Conservation (phyloP, 1,284 basidiomycete genomes). For the Ganoderma sp. region DNA sequence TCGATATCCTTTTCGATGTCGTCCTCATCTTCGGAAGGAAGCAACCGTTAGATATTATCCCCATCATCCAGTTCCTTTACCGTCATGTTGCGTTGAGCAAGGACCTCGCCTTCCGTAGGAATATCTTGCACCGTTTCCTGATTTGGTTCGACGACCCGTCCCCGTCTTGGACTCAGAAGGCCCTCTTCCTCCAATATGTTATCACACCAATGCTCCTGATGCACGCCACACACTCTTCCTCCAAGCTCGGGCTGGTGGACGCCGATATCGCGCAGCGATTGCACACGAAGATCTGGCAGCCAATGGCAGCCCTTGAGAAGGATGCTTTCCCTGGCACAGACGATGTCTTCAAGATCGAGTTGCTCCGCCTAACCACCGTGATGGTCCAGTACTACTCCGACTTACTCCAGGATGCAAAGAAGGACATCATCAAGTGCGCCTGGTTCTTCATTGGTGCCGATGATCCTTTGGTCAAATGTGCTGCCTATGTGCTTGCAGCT, state of each 20-base stretch:
- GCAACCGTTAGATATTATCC: constrained; percentile 83
- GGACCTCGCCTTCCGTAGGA: constrained; percentile 75
- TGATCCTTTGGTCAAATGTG: constrained; percentile 93
- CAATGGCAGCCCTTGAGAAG: constrained; percentile 68
- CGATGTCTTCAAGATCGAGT: constrained; percentile 88
- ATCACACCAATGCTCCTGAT: constrained; percentile 90
- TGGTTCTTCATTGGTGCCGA: constrained; percentile 90
- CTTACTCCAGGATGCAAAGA: constrained; percentile 81
- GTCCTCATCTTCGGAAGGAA: constrained; percentile 84
- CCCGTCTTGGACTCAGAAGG: constrained; percentile 82
- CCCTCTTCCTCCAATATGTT: constrained; percentile 85
- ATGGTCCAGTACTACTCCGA: constrained; percentile 87
- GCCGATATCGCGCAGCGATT: constrained; percentile 72
- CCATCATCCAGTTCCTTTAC: constrained; percentile 89
- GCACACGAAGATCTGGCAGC: constrained; percentile 82
- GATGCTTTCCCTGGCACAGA: constrained; percentile 73
- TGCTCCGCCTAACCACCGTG: constrained; percentile 89
- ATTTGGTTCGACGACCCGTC: constrained; percentile 79
- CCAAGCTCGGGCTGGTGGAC: constrained; percentile 69
- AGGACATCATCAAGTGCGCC: constrained; percentile 95
- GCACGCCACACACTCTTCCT: constrained; percentile 63
- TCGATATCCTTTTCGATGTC: constrained; percentile 91
- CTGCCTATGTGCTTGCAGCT: constrained; percentile 92
- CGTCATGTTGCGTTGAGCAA: constrained; percentile 78
- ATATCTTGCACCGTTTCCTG: constrained; percentile 86